Evolutionary conservation across 768 basidiomycete species (phyloP), one percentile per base, ranked within the genome.

Genomic region (Auriculariales sp.): DNA sequence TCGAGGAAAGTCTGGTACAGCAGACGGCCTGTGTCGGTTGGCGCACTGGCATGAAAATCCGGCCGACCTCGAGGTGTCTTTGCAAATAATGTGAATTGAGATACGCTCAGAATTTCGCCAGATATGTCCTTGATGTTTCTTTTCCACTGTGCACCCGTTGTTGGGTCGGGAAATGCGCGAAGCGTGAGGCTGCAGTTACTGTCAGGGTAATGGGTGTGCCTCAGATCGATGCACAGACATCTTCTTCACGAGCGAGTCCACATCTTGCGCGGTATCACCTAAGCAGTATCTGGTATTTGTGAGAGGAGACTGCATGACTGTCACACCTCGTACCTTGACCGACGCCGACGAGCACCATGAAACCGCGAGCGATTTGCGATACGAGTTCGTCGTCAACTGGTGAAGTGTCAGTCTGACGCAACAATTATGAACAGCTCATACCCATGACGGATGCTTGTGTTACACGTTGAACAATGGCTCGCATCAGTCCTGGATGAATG

Each of bases 11-110:
- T 70, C 33, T 70, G 65, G 60, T 97, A 97, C 62, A 87, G 62
- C 31, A 71, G 64, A 56, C 75, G 74, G 12, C 88, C 86, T 17
- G 74, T 62, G 50, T 80, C 79, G 30, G 82, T 64, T 0, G 79
- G 63, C 91, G 95, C 95, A 4, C 92, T 86, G 17, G 75, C 75
- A 64, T 93, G 92, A 57, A 97, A 97, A 63, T 95, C 91, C 12
- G 86, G 86, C 59, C 92, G 90, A 25, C 90, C 90, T 63, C 95
- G 95, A 48, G 73, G 70, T 15, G 89, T 90, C 52, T 83, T 83
- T 22, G 91, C 86, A 60, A 93, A 64, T 25, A 99, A 72, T 2
- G 93, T 92, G 62, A 95, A 94, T 57, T 98, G 94, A 1, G 92
- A 92, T 14, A 93, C 90, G 57, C 93, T 97, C 3, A 98, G 75